Conservation (phyloP, 345 rosid species). For the Schrenkiella parvula region DNA sequence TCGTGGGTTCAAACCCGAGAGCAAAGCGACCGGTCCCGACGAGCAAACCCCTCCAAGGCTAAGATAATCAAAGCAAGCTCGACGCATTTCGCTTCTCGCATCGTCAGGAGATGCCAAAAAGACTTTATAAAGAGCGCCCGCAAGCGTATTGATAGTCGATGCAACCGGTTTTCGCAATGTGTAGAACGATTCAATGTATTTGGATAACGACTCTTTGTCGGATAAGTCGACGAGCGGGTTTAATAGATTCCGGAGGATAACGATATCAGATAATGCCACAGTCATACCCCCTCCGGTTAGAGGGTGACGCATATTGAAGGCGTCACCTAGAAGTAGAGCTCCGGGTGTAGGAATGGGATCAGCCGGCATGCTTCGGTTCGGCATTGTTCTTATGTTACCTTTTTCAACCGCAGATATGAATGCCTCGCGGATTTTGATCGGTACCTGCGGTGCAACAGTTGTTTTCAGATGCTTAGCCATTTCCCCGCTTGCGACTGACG, state of each 20-base stretch:
- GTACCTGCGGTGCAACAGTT: conserved; percentile 42
- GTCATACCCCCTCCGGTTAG: conserved; percentile 62
- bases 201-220: conserved; percentile 36
- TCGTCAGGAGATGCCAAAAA: conserved; percentile 46
- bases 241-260: conserved; percentile 43
- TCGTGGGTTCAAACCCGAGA: conserved; percentile 50
- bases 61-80: conserved; percentile 55
- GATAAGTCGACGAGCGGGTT: conserved; percentile 35
- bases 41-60: conserved; percentile 53
- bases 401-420: conserved; percentile 42
- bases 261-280: conserved; percentile 48
- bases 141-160: conserved; percentile 53
- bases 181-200: conserved; percentile 52
- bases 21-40: conserved; percentile 47
- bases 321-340: conserved; percentile 48
- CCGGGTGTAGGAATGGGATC: conserved; percentile 49
- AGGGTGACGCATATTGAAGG: conserved; percentile 59
- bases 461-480: conserved; percentile 43
- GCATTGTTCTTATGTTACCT: conserved; percentile 53
- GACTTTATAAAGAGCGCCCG: conserved; percentile 52
- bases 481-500: conserved; percentile 47
- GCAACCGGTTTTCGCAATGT: conserved; percentile 62
- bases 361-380: conserved; percentile 56
- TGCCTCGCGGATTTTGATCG: conserved; percentile 34
- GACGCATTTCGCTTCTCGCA: conserved; percentile 49